Base-by-base conservation (phyloP, 2,329 filamentous ascomycete species). In the Drechslerella dactyloides region DNA sequence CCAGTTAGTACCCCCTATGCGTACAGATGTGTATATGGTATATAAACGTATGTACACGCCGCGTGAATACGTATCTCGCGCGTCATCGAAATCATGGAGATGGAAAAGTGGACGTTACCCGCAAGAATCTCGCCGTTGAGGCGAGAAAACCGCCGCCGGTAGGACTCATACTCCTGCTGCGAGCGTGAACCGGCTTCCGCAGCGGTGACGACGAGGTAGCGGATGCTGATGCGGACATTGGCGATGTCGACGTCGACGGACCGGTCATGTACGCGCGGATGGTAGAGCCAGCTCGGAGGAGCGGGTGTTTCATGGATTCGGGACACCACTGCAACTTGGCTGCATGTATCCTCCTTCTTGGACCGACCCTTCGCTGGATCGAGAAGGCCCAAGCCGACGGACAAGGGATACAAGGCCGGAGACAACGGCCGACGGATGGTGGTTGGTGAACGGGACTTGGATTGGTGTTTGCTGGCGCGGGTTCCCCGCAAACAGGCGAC, bases 91-190 rank as follows among this genome's bases (percentile, higher is more conserved):
- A 27, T 10, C 8, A 11, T 13, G 13, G n/a, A 52, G 37, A 35
- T n/a, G 44, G 27, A 17, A n/a, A n/a, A 24, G 21, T 5, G 24
- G 3, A 59, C 76, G 48, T 37, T 75, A 80, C 80, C 79, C 82
- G 81, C 79, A 81, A 84, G 76, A 85, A 84, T 54, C 84, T 81
- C 63, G 81, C 80, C n/a, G 82, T 75, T 42, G 83, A 81, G 35
- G 81, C 82, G n/a, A 81, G 48, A 54, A 82, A 76, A 42, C 83
- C 82, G 19, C 77, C 76, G 21, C 5, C 4, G 72, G 56, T 33
- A 33, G 27, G 27, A 8, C 27, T 33, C 27, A 33, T 33, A 58
- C 57, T 27, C 69, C 61, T 74, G 74, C 54, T 77, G 69, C 69
- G 77, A 74, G 73, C 73, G 70, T 27, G 74, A 75, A 44, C 23